Evolutionary conservation across 139 green algal genomes (phyloP).

Genomic region (Trebouxia sp.): DNA sequence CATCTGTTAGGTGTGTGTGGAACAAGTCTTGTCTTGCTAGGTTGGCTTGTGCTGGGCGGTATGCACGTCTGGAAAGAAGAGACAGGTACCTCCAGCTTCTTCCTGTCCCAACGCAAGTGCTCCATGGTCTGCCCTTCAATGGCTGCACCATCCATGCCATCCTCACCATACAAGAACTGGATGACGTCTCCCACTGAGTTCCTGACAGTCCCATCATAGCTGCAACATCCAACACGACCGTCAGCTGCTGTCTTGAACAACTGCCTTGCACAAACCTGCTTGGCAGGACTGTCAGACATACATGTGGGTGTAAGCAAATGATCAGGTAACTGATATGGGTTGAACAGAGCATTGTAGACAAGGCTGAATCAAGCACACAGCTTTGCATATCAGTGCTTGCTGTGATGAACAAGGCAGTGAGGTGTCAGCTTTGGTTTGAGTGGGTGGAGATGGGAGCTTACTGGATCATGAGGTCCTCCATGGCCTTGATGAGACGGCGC

Average conservation of each 20-base stretch:
- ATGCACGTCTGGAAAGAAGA: neutral
- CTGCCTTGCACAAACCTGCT: no score
- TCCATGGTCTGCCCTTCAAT: constrained; percentile 93
- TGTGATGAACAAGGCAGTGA: neutral
- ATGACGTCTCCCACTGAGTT: constrained; percentile 87
- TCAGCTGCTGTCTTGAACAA: no score
- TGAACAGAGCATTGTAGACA: neutral
- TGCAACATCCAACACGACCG: no score
- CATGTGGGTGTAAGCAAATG: no score
- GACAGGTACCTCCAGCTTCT: constrained; percentile 49
- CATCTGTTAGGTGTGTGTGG: no score
- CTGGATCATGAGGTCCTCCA: constrained; percentile 97
- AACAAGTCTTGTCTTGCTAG: no score
- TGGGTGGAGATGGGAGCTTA: neutral
- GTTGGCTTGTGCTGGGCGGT: no score
- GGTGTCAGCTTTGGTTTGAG: neutral
- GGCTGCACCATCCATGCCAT: constrained; percentile 95
- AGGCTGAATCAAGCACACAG: neutral
- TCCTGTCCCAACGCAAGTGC: constrained; percentile 64
- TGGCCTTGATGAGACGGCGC: constrained; percentile 96
- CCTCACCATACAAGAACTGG: constrained; percentile 99
- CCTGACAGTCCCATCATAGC: constrained; percentile 95
- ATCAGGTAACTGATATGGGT: no score
- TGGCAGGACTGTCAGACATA: no score
- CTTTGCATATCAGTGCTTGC: no score